phyloP scores from a whole-genome alignment of 345 rosid genomes.

The Populus simonii region DNA sequence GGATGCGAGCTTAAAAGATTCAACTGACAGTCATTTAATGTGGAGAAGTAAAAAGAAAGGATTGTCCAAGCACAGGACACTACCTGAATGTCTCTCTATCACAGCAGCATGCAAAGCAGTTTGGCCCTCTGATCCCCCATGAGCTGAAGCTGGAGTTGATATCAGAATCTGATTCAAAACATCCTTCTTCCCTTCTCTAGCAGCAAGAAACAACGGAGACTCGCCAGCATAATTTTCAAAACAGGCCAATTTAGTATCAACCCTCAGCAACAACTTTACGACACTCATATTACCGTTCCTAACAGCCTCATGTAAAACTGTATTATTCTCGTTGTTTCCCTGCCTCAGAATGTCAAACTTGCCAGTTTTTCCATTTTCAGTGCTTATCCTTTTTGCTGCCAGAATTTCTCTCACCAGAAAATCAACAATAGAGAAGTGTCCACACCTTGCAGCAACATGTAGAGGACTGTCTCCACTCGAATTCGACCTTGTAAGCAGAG shows the following conservation, averaged over 20 bases:
- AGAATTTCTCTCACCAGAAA: constrained; percentile 6
- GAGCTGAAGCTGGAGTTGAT: background rate
- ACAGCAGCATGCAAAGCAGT: background rate
- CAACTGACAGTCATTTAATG: background rate
- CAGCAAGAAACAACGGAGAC: background rate
- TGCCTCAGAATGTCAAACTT: background rate
- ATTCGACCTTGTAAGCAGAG: constrained; percentile 17
- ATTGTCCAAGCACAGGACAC: background rate
- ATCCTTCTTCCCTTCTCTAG: background rate
- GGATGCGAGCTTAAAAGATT: background rate
- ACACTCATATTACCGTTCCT: background rate
- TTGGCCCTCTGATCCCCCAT: background rate
- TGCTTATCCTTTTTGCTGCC: background rate
- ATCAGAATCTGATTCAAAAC: background rate
- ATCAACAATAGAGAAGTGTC: constrained; percentile 14
- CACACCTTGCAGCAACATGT: constrained; percentile 23
- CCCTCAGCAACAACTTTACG: background rate
- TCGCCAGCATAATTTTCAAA: background rate
- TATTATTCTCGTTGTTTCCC: background rate
- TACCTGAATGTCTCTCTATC: background rate
- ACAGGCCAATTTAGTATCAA: background rate
- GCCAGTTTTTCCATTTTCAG: background rate
- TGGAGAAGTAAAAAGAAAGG: background rate
- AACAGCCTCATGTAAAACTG: background rate
- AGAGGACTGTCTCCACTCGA: constrained; percentile 23